Evolutionary conservation across 1,284 basidiomycete species (phyloP).

Genomic region (Ceratobasidium sp.): DNA sequence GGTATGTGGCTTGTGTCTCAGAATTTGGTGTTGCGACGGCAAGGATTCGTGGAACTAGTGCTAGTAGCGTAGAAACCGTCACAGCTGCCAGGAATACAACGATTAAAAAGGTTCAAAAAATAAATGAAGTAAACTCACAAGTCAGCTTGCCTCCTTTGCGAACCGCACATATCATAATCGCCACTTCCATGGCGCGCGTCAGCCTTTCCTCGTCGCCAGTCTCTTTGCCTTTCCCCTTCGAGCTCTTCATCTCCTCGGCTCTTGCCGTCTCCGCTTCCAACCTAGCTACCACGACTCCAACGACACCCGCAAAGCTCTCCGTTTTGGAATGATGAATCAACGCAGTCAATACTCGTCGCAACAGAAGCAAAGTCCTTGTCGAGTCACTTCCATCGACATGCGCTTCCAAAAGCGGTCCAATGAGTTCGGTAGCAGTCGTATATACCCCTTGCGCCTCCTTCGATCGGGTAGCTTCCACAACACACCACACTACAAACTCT

Average conservation of each 20-base stretch:
- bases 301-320: conserved; percentile 69
- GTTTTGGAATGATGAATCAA: conserved; percentile 79
- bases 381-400: conserved; percentile 60
- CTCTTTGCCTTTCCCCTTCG: background rate
- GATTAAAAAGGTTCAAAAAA: conserved; percentile 60
- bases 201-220: conserved; percentile 19
- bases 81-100: conserved; percentile 59
- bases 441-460: conserved; percentile 67
- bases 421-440: background rate
- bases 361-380: conserved; percentile 58
- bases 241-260: background rate
- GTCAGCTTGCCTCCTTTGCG: conserved; percentile 31
- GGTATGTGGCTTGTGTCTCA: background rate
- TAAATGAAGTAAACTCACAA: conserved; percentile 33
- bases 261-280: conserved; percentile 41
- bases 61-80: conserved; percentile 38
- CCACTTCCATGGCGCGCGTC: conserved; percentile 51
- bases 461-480: conserved; percentile 62
- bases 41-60: conserved; percentile 1
- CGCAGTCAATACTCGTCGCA: conserved; percentile 79
- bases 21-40: background rate
- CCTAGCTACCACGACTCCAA: conserved; percentile 58
- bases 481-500: conserved; percentile 68
- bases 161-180: conserved; percentile 61
- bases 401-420: conserved; percentile 61